Evolutionary conservation across 1,284 basidiomycete species (phyloP), one percentile per base, ranked within the genome.

Genomic region (Erythrobasidium hasegawianum): DNA sequence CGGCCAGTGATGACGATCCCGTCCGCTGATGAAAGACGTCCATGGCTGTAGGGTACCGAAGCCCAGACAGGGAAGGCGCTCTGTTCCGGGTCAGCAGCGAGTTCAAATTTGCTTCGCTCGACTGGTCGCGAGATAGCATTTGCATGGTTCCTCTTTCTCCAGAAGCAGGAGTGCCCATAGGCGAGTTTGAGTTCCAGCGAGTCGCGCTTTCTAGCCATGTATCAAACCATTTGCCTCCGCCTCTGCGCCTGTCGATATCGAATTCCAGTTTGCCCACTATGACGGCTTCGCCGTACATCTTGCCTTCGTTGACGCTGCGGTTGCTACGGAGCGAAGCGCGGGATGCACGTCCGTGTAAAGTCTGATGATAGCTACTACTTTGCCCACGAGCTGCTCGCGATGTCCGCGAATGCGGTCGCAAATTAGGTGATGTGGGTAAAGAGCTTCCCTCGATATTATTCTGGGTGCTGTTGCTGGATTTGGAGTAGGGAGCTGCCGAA

Each of bases 261-360:
- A 92, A 91, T 76, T 92, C 89, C 18, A 92, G 84, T 78, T 90
- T 91, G 58, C 89, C 90, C 29, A 92, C 81, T 67, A 92, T 85
- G 13, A 75, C 72, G 2, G 72, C 62, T 5, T 68, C 57, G 1
- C 68, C 60, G 50, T 47, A 68, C 7, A 57, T 43, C 18, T 50
- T 43, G 7, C 45, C 62, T 20, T n/a, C 16, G 8, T 29, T 20
- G 7, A n/a, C 43, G 14, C 43, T 47, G n/a, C 43, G 16, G 43
- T 47, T n/a, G 43, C n/a, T 43, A 45, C 38, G 56, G 41, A 49
- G 24, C 8, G 53, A 65, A 29, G 57, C n/a, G 13, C 60, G 27
- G 1, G 52, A 66, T 9, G 54, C 11, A 38, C 38, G 52, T 1
- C 33, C n/a, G 20, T 20, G 52, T 9, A 52, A 2, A 2, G 1